phyloP scores from a whole-genome alignment of 108 stramenopile species.

The Discostella stelligeroides region DNA sequence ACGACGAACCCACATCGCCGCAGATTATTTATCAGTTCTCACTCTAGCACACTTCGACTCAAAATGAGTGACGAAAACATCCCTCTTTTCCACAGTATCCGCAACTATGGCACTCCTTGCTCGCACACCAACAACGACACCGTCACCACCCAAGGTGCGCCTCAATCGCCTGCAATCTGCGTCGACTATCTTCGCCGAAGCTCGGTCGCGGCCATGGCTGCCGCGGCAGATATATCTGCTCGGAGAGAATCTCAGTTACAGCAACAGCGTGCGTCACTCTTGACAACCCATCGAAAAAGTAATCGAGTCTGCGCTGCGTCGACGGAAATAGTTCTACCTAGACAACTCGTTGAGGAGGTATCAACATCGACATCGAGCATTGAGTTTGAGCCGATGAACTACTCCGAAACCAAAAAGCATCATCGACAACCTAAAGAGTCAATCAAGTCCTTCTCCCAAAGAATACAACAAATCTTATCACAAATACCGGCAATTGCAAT shows the following conservation, averaged over 20 bases:
- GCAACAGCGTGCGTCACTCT: not conserved
- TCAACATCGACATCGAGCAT: too few relatives aligned
- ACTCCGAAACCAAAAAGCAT: not conserved
- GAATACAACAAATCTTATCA: not conserved
- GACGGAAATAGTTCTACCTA: too few relatives aligned
- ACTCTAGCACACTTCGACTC: too few relatives aligned
- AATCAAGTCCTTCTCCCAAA: not conserved
- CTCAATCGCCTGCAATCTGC: not conserved
- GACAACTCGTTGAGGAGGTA: too few relatives aligned
- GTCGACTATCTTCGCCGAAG: not conserved
- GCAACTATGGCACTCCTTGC: slow-evolving; percentile 5
- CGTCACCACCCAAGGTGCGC: not conserved
- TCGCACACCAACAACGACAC: not conserved
- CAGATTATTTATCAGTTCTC: too few relatives aligned
- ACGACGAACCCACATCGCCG: too few relatives aligned
- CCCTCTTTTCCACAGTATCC: too few relatives aligned
- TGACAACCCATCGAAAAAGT: not conserved
- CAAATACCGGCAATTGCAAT: slow-evolving; percentile 55
- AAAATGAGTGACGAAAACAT: too few relatives aligned
- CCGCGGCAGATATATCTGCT: not conserved
- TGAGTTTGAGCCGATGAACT: too few relatives aligned
- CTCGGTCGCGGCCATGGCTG: slow-evolving; percentile 1
- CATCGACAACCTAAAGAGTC: not conserved
- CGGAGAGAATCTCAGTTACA: too few relatives aligned
- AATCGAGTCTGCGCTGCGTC: too few relatives aligned